Base-by-base conservation (phyloP, 352 stramenopile species). In the Phytophthora hibernalis region DNA sequence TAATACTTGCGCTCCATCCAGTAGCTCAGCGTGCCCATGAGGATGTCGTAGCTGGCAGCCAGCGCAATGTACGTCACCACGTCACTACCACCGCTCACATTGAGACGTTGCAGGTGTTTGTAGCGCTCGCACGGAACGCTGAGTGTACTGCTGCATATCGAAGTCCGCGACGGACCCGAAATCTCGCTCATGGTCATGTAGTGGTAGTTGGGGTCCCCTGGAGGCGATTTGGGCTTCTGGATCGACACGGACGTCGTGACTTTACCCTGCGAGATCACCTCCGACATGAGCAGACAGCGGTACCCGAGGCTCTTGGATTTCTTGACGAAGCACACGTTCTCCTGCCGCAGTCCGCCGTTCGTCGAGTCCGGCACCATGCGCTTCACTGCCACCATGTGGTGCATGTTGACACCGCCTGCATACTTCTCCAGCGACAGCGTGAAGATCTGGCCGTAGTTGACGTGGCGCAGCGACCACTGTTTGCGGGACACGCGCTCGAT, bases 141-240 rank as follows among this genome's bases (percentile, higher is more conserved):
- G 35, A 95, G 79, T 42, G 83, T 90, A 49, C 80, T 91, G 65
- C 83, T 95, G 63, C 79, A 90, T 33, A 93, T 73, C 3, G 83
- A 85, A 50, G 85, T 80, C 37, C 74, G 76, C 16, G 76, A 75
- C 7, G 72, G 63, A 22, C 80, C 80, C 2, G 83, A 93, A 10
- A 92, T 76, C 57, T 92, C 83, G 70, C 85, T 91, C 76, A 90
- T 85, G 33, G 85, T 92, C 65, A 92, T 77, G 65, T 93, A 92
- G 67, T 93, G 84, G 52, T 77, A 82, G 54, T 88, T 68, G 20
- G 74, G 64, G 57, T 90, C 78, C 7, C 75, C 79, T 31, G 78
- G 70, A 35, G 83, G 76, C 4, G 75, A 77, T 26, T 69, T 67
- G 10, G 84, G 80, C 57, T 84, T 76, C 67, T 91, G 74, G 37